Evolutionary conservation across 768 basidiomycete genomes (phyloP), one percentile per base, ranked within the genome.

Genomic region (Hypholoma sublateritium): DNA sequence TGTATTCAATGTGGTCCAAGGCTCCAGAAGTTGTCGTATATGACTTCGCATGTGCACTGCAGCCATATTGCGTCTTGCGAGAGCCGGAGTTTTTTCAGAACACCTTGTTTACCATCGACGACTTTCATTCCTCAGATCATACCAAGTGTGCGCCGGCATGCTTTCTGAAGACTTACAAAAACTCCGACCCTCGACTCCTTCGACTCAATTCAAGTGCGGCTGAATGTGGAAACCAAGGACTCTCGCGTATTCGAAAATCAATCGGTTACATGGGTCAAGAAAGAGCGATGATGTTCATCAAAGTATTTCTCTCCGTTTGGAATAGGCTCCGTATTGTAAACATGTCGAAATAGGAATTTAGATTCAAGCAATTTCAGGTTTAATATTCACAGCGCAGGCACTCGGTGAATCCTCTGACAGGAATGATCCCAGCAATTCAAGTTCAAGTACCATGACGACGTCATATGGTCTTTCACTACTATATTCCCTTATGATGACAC

Each of bases 211-310:
- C 65, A 6, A 74, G 72, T 46, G 67, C 72, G 0, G 72, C 64
- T 7, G 70, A 74, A 54, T 71, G 69, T 47, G 70, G 72, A 25
- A 74, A 74, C 48, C 53, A 64, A 3, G 65, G 67, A 5, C 42
- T 72, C 6, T 28, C 28, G 0, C 53, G 67, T 0, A 72, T 72
- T 32, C 49, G 70, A 2, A 73, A 73, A 45, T 58, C 62, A 2
- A 65, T 72, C 0, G 69, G 67, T 51, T 72, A 69, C 49, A 72
- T 73, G 71, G 50, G 43, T 11, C 65, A 73, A 41, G 59, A 64
- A 3, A 44, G 65, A 16, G 68, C 67, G 0, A 67, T 73, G 9
- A 34, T 64, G 3, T 72, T 69, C 48, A 67, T 59, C 0, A 67
- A 63, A 46, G 59, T 67, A 9, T 70, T 66, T 47, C 53, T 67